Percentiles rank a stretch among this genome's conserved stretches.
Conservation (phyloP, 2,329 filamentous ascomycete genomes). For the Colletotrichum sojae region DNA sequence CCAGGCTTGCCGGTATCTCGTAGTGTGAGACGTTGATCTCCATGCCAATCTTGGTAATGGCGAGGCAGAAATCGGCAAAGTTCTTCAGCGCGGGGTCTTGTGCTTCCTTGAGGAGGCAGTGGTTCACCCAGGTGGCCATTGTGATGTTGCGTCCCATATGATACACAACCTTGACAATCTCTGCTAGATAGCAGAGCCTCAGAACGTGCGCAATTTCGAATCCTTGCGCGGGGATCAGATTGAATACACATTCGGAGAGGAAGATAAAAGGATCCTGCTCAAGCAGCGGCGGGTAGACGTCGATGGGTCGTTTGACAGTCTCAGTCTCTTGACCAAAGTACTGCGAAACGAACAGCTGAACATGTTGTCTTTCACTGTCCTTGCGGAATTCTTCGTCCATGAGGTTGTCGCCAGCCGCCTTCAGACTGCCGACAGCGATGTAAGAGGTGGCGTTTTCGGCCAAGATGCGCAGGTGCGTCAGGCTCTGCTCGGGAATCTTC, state of each 20-base stretch:
- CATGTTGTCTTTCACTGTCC: conserved; percentile 80
- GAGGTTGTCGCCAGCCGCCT: conserved; percentile 70
- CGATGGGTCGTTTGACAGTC: conserved; percentile 57
- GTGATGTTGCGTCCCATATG: conserved; percentile 71
- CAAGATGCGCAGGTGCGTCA: conserved; percentile 90
- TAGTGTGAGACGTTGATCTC: conserved; percentile 54
- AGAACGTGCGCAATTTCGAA: conserved; percentile 85
- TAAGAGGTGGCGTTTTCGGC: conserved; percentile 92
- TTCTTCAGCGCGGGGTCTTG: conserved; percentile 65
- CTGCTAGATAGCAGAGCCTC: conserved; percentile 89
- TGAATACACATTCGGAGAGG: conserved; percentile 83
- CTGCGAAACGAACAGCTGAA: conserved; percentile 79
- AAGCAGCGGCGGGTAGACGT: conserved; percentile 71
- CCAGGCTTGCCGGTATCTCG: conserved; percentile 46
- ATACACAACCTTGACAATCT: conserved; percentile 86
- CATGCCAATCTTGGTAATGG: conserved; percentile 61
- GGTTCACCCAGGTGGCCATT: conserved; percentile 62
- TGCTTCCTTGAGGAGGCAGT: conserved; percentile 58
- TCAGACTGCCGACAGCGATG: conserved; percentile 80
- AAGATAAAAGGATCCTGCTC: conserved; percentile 83
- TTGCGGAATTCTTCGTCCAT: conserved; percentile 77
- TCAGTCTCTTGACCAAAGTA: conserved; percentile 61
- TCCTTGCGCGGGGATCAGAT: conserved; percentile 75
- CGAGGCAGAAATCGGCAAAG: conserved; percentile 69
- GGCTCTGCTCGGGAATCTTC: conserved; percentile 84